phyloP scores from a whole-genome alignment of 2,329 filamentous ascomycete species.

The Aspergillus melleus region DNA sequence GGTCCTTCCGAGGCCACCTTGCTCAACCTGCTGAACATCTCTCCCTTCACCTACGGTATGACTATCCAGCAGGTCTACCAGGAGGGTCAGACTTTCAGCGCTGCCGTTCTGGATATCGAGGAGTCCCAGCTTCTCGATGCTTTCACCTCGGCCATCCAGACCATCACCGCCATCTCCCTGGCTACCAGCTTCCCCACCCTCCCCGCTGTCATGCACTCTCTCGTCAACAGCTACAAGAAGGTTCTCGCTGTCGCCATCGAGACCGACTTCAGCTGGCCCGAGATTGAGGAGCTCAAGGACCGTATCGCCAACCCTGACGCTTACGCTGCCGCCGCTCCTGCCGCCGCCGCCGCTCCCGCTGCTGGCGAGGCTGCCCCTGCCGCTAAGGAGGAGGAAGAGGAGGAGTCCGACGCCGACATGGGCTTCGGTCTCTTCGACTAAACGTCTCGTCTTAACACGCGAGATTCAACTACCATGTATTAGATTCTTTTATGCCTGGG shows the following conservation, averaged over 20 bases:
- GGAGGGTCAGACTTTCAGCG: conserved; percentile 86
- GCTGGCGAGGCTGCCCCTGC: conserved; percentile 54
- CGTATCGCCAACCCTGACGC: conserved; percentile 98
- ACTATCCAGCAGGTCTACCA: conserved; percentile 96
- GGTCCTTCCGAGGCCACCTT: conserved; percentile 98
- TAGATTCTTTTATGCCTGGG: conserved; percentile 36
- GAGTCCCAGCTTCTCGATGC: conserved; percentile 89
- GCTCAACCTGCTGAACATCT: conserved; percentile 99
- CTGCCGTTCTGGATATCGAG: conserved; percentile 85
- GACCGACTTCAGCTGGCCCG: conserved; percentile 91
- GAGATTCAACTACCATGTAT: conserved; percentile 38
- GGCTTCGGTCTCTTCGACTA: conserved; percentile 81
- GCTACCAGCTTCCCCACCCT: conserved; percentile 93
- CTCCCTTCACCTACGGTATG: conserved; percentile 99
- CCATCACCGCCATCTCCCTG: conserved; percentile 88
- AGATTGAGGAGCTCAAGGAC: conserved; percentile 98
- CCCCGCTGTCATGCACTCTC: conserved; percentile 91
- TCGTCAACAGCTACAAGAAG: conserved; percentile 99
- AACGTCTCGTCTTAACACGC: conserved; percentile 29
- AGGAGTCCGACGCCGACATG: conserved; percentile 62
- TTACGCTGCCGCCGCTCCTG: conserved; percentile 81
- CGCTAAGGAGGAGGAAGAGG: conserved; percentile 64
- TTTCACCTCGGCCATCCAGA: conserved; percentile 77
- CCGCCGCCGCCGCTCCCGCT: conserved; percentile 56
- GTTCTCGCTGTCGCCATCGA: conserved; percentile 78